These are phyloP conservation scores for Neofusicoccum laricinum DNA, from an alignment of 2,329 filamentous ascomycete species.

Conservation along the genomic window DNA sequence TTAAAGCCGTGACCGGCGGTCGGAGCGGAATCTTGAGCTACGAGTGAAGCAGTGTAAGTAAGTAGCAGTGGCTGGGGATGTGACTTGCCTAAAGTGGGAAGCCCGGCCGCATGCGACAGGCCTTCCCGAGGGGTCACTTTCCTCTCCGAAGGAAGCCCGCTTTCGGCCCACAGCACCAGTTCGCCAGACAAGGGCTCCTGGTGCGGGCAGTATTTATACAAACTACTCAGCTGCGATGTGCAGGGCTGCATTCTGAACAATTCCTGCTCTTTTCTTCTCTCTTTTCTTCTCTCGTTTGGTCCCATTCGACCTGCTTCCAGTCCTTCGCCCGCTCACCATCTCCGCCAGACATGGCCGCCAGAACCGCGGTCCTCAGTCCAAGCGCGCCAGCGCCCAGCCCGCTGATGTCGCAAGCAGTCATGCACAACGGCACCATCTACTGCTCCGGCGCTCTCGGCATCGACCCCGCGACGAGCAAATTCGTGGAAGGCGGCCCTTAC, in stretches of 20 bases:
- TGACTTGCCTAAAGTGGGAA: too few species aligned
- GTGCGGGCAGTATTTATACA: not conserved
- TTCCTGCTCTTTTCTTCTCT: too few species aligned
- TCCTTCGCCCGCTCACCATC: too few species aligned
- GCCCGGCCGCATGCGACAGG: too few species aligned
- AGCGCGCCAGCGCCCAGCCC: not conserved
- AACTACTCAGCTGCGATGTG: too few species aligned
- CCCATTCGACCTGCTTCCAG: too few species aligned
- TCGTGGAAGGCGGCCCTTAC: not conserved
- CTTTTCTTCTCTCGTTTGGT: too few species aligned
- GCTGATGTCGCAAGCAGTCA: not conserved
- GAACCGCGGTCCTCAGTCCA: not conserved
- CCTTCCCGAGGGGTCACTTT: not conserved
- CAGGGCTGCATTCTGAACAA: not conserved
- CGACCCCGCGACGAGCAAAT: not conserved
- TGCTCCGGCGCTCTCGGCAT: not conserved
- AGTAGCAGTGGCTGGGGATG: too few species aligned
- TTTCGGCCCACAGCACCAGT: not conserved
- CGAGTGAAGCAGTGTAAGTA: too few species aligned
- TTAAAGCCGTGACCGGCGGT: constrained; percentile 50
- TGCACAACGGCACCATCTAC: not conserved
- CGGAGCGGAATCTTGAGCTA: too few species aligned
- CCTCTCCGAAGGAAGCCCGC: not conserved
- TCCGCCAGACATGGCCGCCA: not conserved
- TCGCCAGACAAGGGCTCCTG: not conserved